phyloP scores from a whole-genome alignment of 2,329 filamentous ascomycete genomes.

The Fusarium kyushuense region DNA sequence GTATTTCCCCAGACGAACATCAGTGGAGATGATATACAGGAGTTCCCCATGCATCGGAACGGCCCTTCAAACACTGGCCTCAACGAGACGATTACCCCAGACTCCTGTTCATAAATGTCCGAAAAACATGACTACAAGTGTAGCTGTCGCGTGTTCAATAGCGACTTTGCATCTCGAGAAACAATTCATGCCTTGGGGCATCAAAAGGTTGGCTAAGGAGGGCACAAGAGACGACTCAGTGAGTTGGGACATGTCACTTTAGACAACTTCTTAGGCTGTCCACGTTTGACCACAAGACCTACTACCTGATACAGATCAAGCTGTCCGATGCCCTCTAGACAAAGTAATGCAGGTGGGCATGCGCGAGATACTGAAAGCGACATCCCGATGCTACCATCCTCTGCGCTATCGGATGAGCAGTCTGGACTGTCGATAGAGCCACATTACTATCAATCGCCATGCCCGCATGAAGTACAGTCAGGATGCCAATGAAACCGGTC shows the following conservation, averaged over 20 bases:
- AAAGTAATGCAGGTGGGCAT: not conserved
- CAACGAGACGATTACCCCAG: conserved; percentile 20
- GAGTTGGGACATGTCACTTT: not conserved
- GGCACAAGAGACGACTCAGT: not conserved
- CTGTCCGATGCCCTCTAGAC: not conserved
- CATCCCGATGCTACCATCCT: not conserved
- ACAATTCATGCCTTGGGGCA: not conserved
- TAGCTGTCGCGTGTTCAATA: not conserved
- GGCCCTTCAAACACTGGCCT: conserved; percentile 30
- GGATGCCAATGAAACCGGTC: conserved; percentile 20
- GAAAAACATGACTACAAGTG: not conserved
- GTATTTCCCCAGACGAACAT: conserved; percentile 32
- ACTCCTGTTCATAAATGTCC: not conserved
- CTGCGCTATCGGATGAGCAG: conserved; percentile 14
- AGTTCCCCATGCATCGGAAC: conserved; percentile 33
- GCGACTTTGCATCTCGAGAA: not conserved
- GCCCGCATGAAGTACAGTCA: conserved; percentile 1
- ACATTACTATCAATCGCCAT: conserved; percentile 5
- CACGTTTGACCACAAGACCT: not conserved
- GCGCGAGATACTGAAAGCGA: not conserved
- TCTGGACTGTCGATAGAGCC: not conserved
- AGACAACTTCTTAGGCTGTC: not conserved
- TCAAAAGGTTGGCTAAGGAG: not conserved
- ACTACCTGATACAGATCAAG: not conserved
- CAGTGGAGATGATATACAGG: conserved; percentile 30